Conservation (phyloP, 192 early-diverging fungal genomes). For the Rhizophagus prolifer region DNA sequence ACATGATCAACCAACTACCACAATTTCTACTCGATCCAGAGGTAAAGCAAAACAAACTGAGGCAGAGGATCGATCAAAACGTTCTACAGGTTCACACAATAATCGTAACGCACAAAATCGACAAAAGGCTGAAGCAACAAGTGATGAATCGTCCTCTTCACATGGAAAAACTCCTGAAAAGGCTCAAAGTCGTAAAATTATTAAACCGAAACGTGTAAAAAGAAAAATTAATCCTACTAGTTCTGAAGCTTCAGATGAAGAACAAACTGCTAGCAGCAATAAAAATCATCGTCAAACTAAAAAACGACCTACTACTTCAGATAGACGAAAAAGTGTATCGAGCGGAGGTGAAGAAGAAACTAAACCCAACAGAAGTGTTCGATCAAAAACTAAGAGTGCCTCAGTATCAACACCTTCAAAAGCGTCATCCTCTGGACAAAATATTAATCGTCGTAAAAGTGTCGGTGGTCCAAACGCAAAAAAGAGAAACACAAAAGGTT, state of each 20-base stretch:
- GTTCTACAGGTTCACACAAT: not conserved
- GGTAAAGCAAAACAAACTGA: not conserved
- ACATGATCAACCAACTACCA: not conserved
- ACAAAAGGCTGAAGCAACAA: not conserved
- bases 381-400: not conserved
- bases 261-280: not conserved
- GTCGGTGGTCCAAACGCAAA: not conserved
- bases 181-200: not conserved
- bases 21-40: not conserved
- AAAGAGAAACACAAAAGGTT: not conserved
- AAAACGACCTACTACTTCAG: not conserved
- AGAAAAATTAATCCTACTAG: not conserved
- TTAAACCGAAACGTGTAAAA: not conserved
- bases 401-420: not conserved
- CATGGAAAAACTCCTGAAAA: not conserved
- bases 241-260: not conserved
- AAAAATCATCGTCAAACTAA: not conserved
- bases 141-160: not conserved
- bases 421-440: not conserved
- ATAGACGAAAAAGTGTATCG: not conserved
- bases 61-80: not conserved
- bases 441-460: not conserved
- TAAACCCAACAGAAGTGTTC: not conserved
- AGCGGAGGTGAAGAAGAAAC: not conserved
- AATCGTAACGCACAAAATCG: not conserved